Conservation (phyloP, 805 yeast genomes). For the Naumovozyma baii region DNA sequence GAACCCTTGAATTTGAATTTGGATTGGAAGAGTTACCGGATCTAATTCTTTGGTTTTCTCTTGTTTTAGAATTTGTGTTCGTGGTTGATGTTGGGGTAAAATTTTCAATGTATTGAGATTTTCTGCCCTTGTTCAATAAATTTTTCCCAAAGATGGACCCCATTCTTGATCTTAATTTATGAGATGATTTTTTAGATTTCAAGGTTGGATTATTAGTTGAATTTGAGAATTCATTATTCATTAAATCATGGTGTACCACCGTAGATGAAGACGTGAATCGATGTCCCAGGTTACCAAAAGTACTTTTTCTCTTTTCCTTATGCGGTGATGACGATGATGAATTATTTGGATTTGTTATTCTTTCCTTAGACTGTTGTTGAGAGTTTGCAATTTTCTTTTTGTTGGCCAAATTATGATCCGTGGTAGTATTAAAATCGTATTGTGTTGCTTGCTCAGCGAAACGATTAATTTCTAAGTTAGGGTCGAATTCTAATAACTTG, state of each 20-base stretch:
- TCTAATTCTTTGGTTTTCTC: background rate
- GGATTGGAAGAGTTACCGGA: background rate
- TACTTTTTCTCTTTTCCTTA: slow-evolving; percentile 20
- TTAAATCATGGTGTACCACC: slow-evolving; percentile 25
- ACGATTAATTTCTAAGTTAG: slow-evolving; percentile 48
- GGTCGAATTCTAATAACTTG: slow-evolving; percentile 53
- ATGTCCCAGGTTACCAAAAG: slow-evolving; percentile 20
- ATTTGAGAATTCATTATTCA: slow-evolving; percentile 27
- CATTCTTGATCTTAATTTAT: slow-evolving; percentile 52
- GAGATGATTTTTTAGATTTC: slow-evolving; percentile 26
- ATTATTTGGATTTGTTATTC: background rate
- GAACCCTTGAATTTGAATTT: background rate
- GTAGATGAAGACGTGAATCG: slow-evolving; percentile 24
- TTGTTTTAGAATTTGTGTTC: background rate
- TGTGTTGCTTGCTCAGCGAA: slow-evolving; percentile 38
- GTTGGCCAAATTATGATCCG: background rate
- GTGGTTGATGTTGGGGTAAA: slow-evolving; percentile 4
- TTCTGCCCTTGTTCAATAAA: slow-evolving; percentile 34
- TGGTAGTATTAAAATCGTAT: slow-evolving; percentile 11
- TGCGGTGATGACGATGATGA: background rate
- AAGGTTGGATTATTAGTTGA: slow-evolving; percentile 24
- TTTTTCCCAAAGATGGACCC: slow-evolving; percentile 69
- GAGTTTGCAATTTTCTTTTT: background rate
- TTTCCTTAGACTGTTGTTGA: background rate
- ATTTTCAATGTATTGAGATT: slow-evolving; percentile 6